phyloP scores from a whole-genome alignment of 495 filamentous ascomycete species.

The Xylaria castorea region DNA sequence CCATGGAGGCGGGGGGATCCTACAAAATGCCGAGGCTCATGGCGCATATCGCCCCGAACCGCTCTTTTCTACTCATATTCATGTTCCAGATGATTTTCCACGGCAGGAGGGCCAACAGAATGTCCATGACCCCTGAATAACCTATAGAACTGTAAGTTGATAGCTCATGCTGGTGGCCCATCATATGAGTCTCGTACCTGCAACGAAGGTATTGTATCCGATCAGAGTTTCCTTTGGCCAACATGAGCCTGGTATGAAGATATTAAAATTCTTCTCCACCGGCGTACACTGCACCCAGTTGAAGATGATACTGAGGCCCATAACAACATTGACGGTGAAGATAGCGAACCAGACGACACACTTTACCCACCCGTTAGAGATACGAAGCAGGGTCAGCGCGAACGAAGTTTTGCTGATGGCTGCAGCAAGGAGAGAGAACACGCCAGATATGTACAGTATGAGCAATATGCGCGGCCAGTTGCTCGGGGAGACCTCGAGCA shows the following conservation, averaged over 20 bases:
- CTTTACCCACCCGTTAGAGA: constrained; percentile 34
- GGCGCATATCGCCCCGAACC: constrained; percentile 44
- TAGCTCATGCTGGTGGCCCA: background rate
- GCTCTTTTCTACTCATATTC: constrained; percentile 46
- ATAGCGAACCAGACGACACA: constrained; percentile 39
- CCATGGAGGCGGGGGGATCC: background rate
- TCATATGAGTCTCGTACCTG: constrained; percentile 28
- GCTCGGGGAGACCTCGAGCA: constrained; percentile 16
- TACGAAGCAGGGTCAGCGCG: constrained; percentile 42
- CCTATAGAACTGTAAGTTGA: constrained; percentile 30
- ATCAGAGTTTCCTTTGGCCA: constrained; percentile 41
- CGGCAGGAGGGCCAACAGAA: constrained; percentile 44
- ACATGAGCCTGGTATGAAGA: constrained; percentile 28
- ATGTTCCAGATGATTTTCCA: constrained; percentile 49
- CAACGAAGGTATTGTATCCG: constrained; percentile 44
- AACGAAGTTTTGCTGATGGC: constrained; percentile 47
- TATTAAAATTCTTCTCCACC: constrained; percentile 30
- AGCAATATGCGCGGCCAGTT: constrained; percentile 30
- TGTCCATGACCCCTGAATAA: constrained; percentile 44
- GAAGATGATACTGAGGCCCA: constrained; percentile 32
- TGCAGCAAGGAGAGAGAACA: constrained; percentile 35
- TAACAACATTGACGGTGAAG: constrained; percentile 38
- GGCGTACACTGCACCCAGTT: constrained; percentile 42
- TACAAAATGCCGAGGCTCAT: constrained; percentile 49
- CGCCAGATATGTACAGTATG: constrained; percentile 23